These are phyloP conservation scores for Hortaea werneckii DNA, from an alignment of 2,329 filamentous ascomycete species.

Conservation along the genomic window DNA sequence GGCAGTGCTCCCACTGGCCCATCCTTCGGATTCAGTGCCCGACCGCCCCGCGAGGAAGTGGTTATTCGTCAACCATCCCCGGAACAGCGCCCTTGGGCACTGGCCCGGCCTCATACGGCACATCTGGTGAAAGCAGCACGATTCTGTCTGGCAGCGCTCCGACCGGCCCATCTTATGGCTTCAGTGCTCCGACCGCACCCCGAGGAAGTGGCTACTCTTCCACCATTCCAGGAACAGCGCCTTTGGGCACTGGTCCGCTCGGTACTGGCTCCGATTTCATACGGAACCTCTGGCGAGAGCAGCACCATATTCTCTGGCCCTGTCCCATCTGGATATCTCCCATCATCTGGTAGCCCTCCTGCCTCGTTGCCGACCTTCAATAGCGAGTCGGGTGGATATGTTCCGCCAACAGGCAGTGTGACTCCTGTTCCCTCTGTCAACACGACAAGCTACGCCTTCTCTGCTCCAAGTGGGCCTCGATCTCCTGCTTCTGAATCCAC, in stretches of 20 bases:
- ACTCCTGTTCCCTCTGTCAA: not conserved
- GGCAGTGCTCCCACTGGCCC: not conserved
- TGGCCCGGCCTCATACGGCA: not conserved
- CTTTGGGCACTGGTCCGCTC: not conserved
- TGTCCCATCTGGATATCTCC: not conserved
- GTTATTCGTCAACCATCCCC: not conserved
- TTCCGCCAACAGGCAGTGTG: not conserved
- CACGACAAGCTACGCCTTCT: not conserved
- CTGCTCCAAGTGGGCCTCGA: not conserved
- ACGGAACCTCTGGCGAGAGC: not conserved
- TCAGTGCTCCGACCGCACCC: not conserved
- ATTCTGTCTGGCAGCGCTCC: not conserved
- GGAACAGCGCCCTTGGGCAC: not conserved
- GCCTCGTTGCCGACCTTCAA: not conserved
- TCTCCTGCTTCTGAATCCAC: not conserved
- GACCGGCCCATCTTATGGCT: not conserved
- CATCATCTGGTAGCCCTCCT: not conserved
- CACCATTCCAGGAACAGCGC: not conserved
- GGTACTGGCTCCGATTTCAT: not conserved
- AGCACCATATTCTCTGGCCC: not conserved
- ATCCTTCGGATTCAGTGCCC: not conserved
- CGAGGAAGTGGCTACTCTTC: not conserved
- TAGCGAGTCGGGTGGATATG: not conserved
- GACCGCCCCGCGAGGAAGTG: not conserved
- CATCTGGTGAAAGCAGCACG: not conserved